Evolutionary conservation across 129 eudicot species (phyloP).

Genomic region (Mikania micrantha): DNA sequence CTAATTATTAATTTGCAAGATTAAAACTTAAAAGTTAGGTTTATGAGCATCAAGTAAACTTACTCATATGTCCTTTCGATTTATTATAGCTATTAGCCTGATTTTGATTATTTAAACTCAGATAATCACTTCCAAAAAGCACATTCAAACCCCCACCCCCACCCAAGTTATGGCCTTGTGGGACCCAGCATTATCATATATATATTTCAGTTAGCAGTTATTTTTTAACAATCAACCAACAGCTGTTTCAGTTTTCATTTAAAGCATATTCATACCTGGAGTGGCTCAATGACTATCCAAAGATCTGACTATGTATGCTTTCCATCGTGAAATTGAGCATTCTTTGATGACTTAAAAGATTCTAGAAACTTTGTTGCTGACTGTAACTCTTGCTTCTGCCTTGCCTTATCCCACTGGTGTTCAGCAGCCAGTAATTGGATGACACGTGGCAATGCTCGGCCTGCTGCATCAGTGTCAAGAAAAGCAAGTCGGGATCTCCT

Average conservation of each 20-base stretch:
- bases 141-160: too few relatives aligned
- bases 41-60: neutral
- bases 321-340: constrained; percentile 88
- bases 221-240: too few relatives aligned
- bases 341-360: constrained; percentile 79
- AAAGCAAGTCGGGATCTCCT: constrained; percentile 95
- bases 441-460: constrained; percentile 75
- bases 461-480: constrained; percentile 89
- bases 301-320: constrained; percentile 61
- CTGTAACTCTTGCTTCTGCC: constrained; percentile 59
- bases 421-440: constrained; percentile 71
- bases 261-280: constrained; percentile 9
- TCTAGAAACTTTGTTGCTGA: constrained; percentile 58
- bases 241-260: too few relatives aligned
- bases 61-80: neutral
- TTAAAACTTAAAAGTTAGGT: neutral
- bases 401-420: constrained; percentile 75
- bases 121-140: too few relatives aligned
- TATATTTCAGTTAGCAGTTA: too few relatives aligned
- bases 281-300: neutral
- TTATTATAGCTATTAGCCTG: too few relatives aligned
- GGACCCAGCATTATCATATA: too few relatives aligned
- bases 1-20: too few relatives aligned
- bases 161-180: too few relatives aligned
- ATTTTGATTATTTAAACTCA: too few relatives aligned